These are phyloP conservation scores for Lactarius tabidus DNA, from an alignment of 768 basidiomycete genomes.

Conservation along the genomic window DNA sequence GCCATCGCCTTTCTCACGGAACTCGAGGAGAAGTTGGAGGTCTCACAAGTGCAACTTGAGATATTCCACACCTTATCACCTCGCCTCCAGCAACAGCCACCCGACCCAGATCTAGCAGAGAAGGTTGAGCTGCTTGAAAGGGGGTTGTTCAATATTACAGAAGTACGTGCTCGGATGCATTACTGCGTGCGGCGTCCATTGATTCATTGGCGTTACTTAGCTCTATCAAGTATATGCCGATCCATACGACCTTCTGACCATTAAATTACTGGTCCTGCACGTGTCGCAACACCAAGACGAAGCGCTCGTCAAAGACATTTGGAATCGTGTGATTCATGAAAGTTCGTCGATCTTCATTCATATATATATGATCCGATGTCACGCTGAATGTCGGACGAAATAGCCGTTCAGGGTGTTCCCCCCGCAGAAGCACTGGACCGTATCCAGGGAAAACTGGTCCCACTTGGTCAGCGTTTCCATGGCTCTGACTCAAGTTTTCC, in stretches of 20 bases:
- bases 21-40: constrained; percentile 94
- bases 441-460: constrained; percentile 59
- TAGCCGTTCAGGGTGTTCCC: constrained; percentile 56
- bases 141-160: constrained; percentile 73
- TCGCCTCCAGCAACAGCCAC: constrained; percentile 47
- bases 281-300: constrained; percentile 92
- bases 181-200: neutral
- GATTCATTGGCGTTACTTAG: constrained; percentile 38
- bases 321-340: constrained; percentile 83
- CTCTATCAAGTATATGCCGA: constrained; percentile 86
- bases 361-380: neutral
- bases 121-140: constrained; percentile 57
- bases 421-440: constrained; percentile 53
- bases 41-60: constrained; percentile 95
- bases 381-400: neutral
- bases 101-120: constrained; percentile 53
- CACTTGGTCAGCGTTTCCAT: constrained; percentile 81
- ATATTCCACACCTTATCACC: constrained; percentile 66
- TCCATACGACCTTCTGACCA: constrained; percentile 75
- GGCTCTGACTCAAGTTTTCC: constrained; percentile 91
- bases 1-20: constrained; percentile 95
- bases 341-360: constrained; percentile 42
- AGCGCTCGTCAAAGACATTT: constrained; percentile 74
- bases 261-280: constrained; percentile 87
- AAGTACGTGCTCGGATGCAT: constrained; percentile 50